A percentile compares a stretch with the other conserved stretches of the same genome.
phyloP scores from a whole-genome alignment of 345 rosid genomes.

The Bruguiera sexangula region DNA sequence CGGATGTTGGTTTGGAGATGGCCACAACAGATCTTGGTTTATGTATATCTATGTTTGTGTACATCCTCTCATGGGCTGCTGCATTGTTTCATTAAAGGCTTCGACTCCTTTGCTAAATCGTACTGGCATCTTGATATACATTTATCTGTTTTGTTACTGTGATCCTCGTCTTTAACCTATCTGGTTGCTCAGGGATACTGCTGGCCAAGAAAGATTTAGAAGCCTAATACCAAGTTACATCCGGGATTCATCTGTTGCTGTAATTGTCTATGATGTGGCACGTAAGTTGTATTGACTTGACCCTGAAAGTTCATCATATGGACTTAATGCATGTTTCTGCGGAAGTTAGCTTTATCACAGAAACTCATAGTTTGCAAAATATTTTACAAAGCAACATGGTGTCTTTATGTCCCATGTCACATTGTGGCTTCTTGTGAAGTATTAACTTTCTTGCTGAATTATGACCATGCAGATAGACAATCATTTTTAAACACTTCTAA shows the following conservation, averaged over 20 bases:
- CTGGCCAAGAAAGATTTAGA: constrained; percentile 94
- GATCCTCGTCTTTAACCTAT: constrained; percentile 2
- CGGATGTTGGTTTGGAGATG: no score
- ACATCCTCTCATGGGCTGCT: background rate
- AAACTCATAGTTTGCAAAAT: background rate
- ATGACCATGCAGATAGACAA: constrained; percentile 58
- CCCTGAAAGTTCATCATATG: background rate
- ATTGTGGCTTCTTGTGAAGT: background rate
- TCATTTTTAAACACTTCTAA: constrained; percentile 84
- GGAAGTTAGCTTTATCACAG: no score
- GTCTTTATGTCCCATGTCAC: background rate
- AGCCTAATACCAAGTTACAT: constrained; percentile 95
- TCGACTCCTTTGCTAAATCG: background rate
- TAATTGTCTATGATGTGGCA: constrained; percentile 88
- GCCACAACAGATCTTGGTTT: no score
- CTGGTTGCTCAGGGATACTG: constrained; percentile 67
- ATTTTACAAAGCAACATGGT: background rate
- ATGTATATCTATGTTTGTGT: background rate
- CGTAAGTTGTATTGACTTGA: constrained; percentile 44
- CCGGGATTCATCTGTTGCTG: constrained; percentile 94
- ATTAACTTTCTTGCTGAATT: constrained; percentile 5
- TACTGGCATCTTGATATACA: background rate
- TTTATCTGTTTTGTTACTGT: constrained; percentile 8
- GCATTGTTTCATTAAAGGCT: background rate
- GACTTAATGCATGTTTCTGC: background rate